A percentile compares a stretch with the other conserved stretches of the same genome.
These are phyloP conservation scores for Pseudogymnoascus sp. DNA, from an alignment of 2,329 filamentous ascomycete genomes.

Conservation along the genomic window DNA sequence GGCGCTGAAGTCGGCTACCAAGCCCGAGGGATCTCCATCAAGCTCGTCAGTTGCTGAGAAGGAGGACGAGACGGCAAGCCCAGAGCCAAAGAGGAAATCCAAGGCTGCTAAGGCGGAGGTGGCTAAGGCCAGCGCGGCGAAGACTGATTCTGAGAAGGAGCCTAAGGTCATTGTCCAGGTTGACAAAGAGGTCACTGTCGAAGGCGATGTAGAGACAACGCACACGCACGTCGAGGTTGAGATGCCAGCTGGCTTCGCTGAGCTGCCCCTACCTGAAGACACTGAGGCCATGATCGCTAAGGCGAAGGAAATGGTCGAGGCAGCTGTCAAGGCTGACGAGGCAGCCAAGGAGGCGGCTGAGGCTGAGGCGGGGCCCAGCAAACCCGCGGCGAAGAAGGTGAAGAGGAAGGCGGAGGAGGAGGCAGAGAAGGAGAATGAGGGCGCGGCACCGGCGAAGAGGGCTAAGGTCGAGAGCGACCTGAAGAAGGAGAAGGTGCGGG, in stretches of 20 bases:
- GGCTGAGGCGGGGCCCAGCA: slow-evolving; percentile 31
- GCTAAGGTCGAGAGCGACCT: slow-evolving; percentile 74
- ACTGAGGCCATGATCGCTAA: slow-evolving; percentile 77
- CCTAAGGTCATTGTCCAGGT: slow-evolving; percentile 63
- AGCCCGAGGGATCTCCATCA: not conserved
- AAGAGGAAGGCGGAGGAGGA: slow-evolving; percentile 71
- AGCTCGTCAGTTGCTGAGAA: not conserved
- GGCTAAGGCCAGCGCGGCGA: slow-evolving; percentile 11
- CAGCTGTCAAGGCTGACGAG: slow-evolving; percentile 51
- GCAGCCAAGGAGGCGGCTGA: slow-evolving; percentile 33
- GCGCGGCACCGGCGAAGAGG: slow-evolving; percentile 59
- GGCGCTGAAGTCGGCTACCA: slow-evolving; percentile 39
- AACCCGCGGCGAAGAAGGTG: slow-evolving; percentile 42
- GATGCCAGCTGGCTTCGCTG: slow-evolving; percentile 59
- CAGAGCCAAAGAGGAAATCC: slow-evolving; percentile 3
- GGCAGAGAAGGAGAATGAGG: slow-evolving; percentile 39
- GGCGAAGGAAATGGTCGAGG: slow-evolving; percentile 82
- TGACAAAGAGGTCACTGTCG: slow-evolving; percentile 53
- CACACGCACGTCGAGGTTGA: slow-evolving; percentile 71
- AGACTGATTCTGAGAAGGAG: slow-evolving; percentile 45
- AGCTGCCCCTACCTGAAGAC: slow-evolving; percentile 69
- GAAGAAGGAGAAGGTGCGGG: slow-evolving; percentile 79
- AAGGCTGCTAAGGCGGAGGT: slow-evolving; percentile 23
- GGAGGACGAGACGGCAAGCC: not conserved
- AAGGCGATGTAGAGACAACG: slow-evolving; percentile 58